Evolutionary conservation across 225 moss, liverwort and hornwort genomes (phyloP).

Genomic region (Neckera pumila): DNA sequence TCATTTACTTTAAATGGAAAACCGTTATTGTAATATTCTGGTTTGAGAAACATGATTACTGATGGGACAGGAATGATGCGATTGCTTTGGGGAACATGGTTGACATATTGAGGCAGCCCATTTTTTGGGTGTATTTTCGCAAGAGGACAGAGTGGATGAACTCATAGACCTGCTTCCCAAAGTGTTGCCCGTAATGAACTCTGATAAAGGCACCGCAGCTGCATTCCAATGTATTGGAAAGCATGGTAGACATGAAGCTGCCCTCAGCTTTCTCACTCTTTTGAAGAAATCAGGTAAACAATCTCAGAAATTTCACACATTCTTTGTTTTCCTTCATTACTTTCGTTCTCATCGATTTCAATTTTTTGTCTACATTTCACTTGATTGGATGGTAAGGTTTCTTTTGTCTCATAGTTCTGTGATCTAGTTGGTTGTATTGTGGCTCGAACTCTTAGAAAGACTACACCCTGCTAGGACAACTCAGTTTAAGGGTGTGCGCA

Average conservation of each 20-base stretch:
- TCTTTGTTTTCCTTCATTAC: not conserved
- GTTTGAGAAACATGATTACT: constrained; percentile 44
- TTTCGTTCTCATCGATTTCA: not conserved
- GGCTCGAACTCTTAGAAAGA: not conserved
- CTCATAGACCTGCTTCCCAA: constrained; percentile 40
- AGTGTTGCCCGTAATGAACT: constrained; percentile 32
- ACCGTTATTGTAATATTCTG: not conserved
- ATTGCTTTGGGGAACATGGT: constrained; percentile 38
- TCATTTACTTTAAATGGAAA: not conserved
- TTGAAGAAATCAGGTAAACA: constrained; percentile 24
- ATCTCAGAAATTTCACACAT: not conserved
- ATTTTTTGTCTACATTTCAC: not conserved
- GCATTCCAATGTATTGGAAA: constrained; percentile 54
- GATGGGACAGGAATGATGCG: constrained; percentile 59
- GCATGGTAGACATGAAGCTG: constrained; percentile 31
- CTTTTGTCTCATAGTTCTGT: not conserved
- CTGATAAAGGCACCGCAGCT: constrained; percentile 12
- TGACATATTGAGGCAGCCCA: constrained; percentile 26
- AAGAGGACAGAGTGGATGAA: constrained; percentile 34
- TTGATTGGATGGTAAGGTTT: not conserved
- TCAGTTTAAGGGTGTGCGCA: not conserved
- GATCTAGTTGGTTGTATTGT: not conserved
- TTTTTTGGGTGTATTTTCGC: constrained; percentile 36
- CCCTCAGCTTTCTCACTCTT: constrained; percentile 15
- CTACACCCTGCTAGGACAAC: not conserved